Evolutionary conservation across 345 rosid genomes (phyloP).

Genomic region (Salix brachista): DNA sequence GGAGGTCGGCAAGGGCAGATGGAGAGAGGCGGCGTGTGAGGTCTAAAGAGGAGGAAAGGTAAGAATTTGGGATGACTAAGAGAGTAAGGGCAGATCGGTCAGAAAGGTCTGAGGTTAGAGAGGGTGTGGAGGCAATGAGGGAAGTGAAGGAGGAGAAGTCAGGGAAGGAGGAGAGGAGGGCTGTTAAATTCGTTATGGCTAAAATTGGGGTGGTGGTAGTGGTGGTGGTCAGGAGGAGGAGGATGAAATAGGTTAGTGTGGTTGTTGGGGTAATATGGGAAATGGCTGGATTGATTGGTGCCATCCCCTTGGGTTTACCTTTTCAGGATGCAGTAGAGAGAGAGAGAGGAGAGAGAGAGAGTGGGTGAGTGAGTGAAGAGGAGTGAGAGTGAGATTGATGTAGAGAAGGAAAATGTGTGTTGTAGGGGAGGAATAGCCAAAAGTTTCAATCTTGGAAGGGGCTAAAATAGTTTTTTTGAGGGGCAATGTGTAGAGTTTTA

Average conservation of each 20-base stretch:
- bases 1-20: slow-evolving; percentile 68
- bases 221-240: slow-evolving; percentile 22
- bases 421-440: background rate
- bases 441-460: background rate
- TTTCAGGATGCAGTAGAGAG: background rate
- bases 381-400: background rate
- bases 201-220: slow-evolving; percentile 30
- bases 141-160: slow-evolving; percentile 54
- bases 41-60: slow-evolving; percentile 43
- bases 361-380: background rate
- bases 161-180: slow-evolving; percentile 60
- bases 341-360: background rate
- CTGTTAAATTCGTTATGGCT: slow-evolving; percentile 53
- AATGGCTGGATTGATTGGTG: slow-evolving; percentile 5
- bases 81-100: slow-evolving; percentile 65
- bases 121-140: slow-evolving; percentile 39
- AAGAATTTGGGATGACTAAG: slow-evolving; percentile 74
- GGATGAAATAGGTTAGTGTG: slow-evolving; percentile 35
- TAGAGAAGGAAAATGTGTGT: background rate
- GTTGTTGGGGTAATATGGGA: slow-evolving; percentile 47
- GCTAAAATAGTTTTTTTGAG: background rate
- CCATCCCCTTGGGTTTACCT: background rate
- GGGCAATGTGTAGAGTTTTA: background rate
- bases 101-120: slow-evolving; percentile 52
- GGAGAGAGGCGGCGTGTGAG: slow-evolving; percentile 71